Evolutionary conservation across 2,329 filamentous ascomycete species (phyloP), one percentile per base, ranked within the genome.

Genomic region (Periconia sp.): DNA sequence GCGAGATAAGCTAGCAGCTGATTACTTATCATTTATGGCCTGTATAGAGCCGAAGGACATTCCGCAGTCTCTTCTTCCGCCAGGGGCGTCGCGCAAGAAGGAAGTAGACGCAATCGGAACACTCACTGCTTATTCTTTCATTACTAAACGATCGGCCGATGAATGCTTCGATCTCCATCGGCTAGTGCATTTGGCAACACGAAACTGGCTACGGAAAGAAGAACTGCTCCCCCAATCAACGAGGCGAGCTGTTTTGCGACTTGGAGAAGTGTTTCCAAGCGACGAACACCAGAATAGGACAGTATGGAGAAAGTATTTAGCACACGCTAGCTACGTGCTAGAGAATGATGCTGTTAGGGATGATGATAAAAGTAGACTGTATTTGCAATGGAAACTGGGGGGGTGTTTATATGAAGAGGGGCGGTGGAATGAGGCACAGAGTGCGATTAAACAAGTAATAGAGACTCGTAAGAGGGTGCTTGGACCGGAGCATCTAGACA

Each of bases 1-100:
- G 15, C 18, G 43, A 1, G 36, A 73, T 42, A 17, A 41, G 12
- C 33, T 67, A 4, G 70, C 69, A 1, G 51, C 54, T 0, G 56
- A 66, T 8, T 64, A 64, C 34, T 48, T 72, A 18, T 66, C 49
- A 7, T 63, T 65, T n/a, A 66, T 71, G 52, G 55, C 64, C 9
- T 70, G 63, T 41, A 46, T 70, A 48, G 33, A 61, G 29, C 40
- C 55, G n/a, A 54, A 56, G 18, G 52, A 61, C 32, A 68, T 73
- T 40, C 66, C 64, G 2, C 37, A 41, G 22, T 66, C 65, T 0
- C 51, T 73, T 18, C 54, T 72, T 36, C 65, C 61, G 10, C 23
- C 21, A 11, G 35, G 23, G 16, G 7, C 11, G 23, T 28, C 35
- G 4, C 22, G 22, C 11, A 26, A 41, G 32, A 22, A 42, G 21